phyloP scores from a whole-genome alignment of 2,329 filamentous ascomycete species.

The Neurospora sp. region DNA sequence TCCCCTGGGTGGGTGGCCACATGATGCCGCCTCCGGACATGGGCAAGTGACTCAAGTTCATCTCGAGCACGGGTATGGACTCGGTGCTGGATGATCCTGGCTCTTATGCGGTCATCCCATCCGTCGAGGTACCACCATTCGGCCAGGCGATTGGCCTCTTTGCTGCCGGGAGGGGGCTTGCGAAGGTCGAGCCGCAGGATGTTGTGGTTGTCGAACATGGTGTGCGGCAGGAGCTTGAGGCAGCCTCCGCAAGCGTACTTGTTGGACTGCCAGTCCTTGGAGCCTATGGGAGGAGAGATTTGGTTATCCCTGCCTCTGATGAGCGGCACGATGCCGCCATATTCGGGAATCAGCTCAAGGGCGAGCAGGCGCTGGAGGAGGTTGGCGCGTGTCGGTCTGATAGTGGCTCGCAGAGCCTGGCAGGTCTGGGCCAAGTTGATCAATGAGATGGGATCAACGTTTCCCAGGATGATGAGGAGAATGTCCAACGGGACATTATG shows the following conservation, averaged over 20 bases:
- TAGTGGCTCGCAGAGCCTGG: constrained; percentile 2
- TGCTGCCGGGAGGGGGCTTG: constrained; percentile 11
- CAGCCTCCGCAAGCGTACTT: constrained; percentile 16
- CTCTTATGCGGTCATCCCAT: neutral
- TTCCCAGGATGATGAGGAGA: constrained; percentile 3
- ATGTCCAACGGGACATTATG: constrained; percentile 6
- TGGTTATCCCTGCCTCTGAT: constrained; percentile 2
- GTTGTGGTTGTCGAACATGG: constrained; percentile 14
- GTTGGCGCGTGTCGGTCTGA: constrained; percentile 10
- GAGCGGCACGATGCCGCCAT: constrained; percentile 12
- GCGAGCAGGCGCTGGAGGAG: constrained; percentile 13
- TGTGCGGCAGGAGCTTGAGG: constrained; percentile 13
- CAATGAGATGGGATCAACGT: constrained; percentile 13
- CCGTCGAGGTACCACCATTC: constrained; percentile 12
- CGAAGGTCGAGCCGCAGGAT: constrained; percentile 9
- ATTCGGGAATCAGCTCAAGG: constrained; percentile 14
- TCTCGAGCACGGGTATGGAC: neutral
- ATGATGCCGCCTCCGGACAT: neutral
- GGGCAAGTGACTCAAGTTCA: neutral
- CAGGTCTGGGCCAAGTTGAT: constrained; percentile 13
- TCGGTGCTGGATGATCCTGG: constrained; percentile 2
- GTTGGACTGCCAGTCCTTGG: constrained; percentile 7
- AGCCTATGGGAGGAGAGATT: constrained; percentile 2
- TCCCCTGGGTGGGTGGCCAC: neutral
- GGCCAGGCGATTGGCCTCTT: constrained; percentile 7